Conservation (phyloP, 345 rosid species). For the Citrus maxima region DNA sequence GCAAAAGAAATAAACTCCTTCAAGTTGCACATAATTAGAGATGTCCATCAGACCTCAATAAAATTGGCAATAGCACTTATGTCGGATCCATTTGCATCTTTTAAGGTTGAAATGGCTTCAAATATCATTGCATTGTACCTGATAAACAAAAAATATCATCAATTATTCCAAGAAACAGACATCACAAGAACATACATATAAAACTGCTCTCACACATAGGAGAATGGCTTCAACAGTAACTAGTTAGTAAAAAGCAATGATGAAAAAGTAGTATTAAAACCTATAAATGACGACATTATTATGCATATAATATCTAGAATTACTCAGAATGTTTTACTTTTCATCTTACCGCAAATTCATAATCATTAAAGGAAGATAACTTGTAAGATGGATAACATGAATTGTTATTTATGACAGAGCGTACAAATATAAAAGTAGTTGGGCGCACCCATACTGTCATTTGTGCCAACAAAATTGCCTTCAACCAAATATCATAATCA, state of each 20-base stretch:
- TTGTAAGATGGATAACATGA: neutral
- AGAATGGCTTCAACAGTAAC: neutral
- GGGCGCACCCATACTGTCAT: neutral
- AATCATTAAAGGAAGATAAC: neutral
- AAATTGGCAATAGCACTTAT: constrained; percentile 49
- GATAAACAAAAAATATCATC: constrained; percentile 2
- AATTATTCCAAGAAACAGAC: neutral
- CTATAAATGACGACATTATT: no score
- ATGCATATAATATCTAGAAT: neutral
- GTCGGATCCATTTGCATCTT: constrained; percentile 53
- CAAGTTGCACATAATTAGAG: neutral
- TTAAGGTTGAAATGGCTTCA: constrained; percentile 66
- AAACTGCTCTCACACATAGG: neutral
- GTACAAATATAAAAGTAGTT: neutral
- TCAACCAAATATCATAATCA: neutral
- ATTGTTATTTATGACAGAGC: neutral
- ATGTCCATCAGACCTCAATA: constrained; percentile 57
- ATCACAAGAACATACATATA: neutral
- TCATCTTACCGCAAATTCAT: neutral
- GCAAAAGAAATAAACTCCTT: neutral
- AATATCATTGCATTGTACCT: constrained; percentile 67
- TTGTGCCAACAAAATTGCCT: neutral
- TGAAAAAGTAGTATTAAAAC: no score
- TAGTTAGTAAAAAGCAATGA: neutral
- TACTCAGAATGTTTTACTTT: neutral